Base-by-base conservation (phyloP, 805 yeast genomes). In the Vanderwaltozyma yarrowii region DNA sequence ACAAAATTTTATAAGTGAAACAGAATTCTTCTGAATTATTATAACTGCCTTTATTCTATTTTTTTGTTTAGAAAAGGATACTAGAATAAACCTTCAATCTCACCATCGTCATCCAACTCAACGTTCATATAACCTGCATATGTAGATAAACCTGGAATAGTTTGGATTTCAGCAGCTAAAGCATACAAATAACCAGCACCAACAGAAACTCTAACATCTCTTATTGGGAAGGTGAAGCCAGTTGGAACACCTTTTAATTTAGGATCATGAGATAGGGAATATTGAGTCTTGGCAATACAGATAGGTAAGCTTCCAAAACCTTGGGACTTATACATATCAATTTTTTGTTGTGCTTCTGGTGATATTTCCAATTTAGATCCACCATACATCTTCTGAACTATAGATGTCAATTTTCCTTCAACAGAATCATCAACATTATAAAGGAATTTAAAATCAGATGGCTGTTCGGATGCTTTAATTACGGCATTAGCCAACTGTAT, bases 181-280 rank as follows among this genome's bases (percentile, higher is more conserved):
- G 97, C 97, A 57, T 89, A 92, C 58, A 89, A 71, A 65, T 89
- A 89, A 9, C 96, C 96, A 34, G 96, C 97, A 63, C 98, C 98
- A 39, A 85, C 84, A 27, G 95, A 81, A 30, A 89, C 88, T 64
- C 94, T 80, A 46, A 89, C 84, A 52, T 89, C 98, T 61, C 94
- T 76, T 51, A 89, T 86, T 36, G 98, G 97, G 60, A 89, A 83
- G 14, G 77, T 82, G 69, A 88, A 89, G 8, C 94, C 96, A 16
- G 81, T 76, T 47, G 98, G 98, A 31, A 86, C 96, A 58, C 96
- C 96, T 67, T 88, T 88, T 61, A 92, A 73, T 17, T 75, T 67
- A 32, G 97, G 87, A 63, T 89, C 97, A 58, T 88, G 96, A 3
- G 96, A 87, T 49, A 89, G 70, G 1, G 96, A 86, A 70, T 89